phyloP scores from a whole-genome alignment of 2,329 filamentous ascomycete genomes.

The Thyridium curvatum region DNA sequence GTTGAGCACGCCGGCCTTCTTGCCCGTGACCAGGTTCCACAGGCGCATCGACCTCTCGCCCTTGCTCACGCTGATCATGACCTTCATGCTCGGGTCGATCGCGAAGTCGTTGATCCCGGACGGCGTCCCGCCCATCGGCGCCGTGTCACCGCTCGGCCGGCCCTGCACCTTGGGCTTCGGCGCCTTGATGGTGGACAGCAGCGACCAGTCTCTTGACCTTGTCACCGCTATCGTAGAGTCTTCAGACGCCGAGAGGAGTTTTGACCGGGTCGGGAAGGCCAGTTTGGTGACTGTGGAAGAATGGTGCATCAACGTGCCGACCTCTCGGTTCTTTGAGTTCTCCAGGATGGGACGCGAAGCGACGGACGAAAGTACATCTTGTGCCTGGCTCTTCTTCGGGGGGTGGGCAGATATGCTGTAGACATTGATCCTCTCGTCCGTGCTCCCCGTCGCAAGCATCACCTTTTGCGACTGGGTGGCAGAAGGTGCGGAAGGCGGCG shows the following conservation, averaged over 20 bases:
- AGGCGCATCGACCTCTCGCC: conserved; percentile 88
- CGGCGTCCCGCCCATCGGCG: conserved; percentile 71
- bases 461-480: conserved; percentile 69
- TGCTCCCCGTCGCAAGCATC: conserved; percentile 83
- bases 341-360: conserved; percentile 70
- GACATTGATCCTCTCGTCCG: conserved; percentile 90
- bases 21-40: conserved; percentile 95
- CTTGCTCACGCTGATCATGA: conserved; percentile 89
- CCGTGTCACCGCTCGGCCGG: conserved; percentile 84
- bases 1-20: conserved; percentile 87
- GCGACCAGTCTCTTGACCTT: conserved; percentile 80
- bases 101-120: conserved; percentile 93
- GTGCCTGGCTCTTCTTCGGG: conserved; percentile 41
- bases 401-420: conserved; percentile 77
- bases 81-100: conserved; percentile 90
- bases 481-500: conserved; percentile 59
- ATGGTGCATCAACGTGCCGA: conserved; percentile 85
- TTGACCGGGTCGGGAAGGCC: conserved; percentile 76
- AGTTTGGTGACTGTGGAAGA: conserved; percentile 73
- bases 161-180: conserved; percentile 76
- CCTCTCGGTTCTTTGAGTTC: conserved; percentile 79
- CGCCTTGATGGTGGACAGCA: conserved; percentile 82
- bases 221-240: conserved; percentile 89
- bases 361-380: conserved; percentile 59
- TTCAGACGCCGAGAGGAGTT: conserved; percentile 81